A percentile compares a stretch with the other conserved stretches of the same genome.
These are phyloP conservation scores for Fusarium poae DNA, from an alignment of 2,329 filamentous ascomycete genomes.

Conservation along the genomic window DNA sequence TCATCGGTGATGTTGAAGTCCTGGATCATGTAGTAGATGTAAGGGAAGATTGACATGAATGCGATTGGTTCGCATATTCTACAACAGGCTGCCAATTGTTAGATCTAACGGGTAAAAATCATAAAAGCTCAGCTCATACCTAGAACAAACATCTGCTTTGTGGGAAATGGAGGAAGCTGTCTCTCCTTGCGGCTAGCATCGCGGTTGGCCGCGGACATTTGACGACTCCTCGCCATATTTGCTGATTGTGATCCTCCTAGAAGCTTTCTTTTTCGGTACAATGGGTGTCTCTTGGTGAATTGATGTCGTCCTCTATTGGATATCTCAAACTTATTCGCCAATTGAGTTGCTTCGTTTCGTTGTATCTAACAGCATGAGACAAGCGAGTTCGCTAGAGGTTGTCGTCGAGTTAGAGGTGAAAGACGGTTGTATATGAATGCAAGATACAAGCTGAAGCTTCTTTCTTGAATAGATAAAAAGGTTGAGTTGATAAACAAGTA, in stretches of 20 bases:
- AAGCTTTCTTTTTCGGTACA: slow-evolving; percentile 16
- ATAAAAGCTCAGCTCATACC: slow-evolving; percentile 53
- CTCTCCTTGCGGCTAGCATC: slow-evolving; percentile 42
- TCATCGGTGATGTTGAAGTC: slow-evolving; percentile 88
- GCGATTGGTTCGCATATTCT: slow-evolving; percentile 98
- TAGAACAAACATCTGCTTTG: slow-evolving; percentile 65
- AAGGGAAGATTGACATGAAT: slow-evolving; percentile 99
- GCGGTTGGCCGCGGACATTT: slow-evolving; percentile 43
- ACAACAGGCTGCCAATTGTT: slow-evolving; percentile 75
- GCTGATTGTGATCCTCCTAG: slow-evolving; percentile 27
- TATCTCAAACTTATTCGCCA: slow-evolving; percentile 18
- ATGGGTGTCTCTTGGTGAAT: slow-evolving; percentile 7
- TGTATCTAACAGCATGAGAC: slow-evolving; percentile 21
- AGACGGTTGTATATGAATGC: background rate
- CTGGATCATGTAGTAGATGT: slow-evolving; percentile 97
- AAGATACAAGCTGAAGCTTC: slow-evolving; percentile 10
- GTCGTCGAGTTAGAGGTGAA: slow-evolving; percentile 27
- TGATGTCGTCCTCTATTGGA: background rate
- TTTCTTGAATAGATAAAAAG: slow-evolving; percentile 10
- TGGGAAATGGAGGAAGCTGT: slow-evolving; percentile 54
- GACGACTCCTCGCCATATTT: slow-evolving; percentile 51
- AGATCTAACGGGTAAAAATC: slow-evolving; percentile 17
- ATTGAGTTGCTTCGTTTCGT: slow-evolving; percentile 20
- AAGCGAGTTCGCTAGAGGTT: slow-evolving; percentile 10
- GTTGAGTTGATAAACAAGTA: slow-evolving; percentile 19